Conservation (phyloP, 768 basidiomycete species). For the Dictyophora rubrovolvata region DNA sequence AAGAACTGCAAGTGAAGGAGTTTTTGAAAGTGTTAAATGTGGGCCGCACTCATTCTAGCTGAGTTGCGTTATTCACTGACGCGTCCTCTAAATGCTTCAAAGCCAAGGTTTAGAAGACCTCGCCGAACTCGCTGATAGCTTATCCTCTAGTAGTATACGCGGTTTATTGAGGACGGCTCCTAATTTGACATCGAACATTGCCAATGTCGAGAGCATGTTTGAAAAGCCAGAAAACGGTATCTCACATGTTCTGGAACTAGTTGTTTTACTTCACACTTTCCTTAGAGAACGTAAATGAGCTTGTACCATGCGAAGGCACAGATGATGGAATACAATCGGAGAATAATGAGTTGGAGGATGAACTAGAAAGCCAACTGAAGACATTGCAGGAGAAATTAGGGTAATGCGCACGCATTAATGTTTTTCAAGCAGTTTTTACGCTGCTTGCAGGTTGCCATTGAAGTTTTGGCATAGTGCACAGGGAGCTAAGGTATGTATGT, state of each 20-base stretch:
- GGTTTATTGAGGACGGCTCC: slow-evolving; percentile 74
- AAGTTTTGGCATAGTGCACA: slow-evolving; percentile 67
- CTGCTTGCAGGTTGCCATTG: slow-evolving; percentile 23
- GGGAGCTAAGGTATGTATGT: slow-evolving; percentile 60
- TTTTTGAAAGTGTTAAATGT: slow-evolving; percentile 79
- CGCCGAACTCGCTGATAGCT: slow-evolving; percentile 56
- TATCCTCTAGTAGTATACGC: slow-evolving; percentile 67
- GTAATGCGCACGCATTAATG: slow-evolving; percentile 30
- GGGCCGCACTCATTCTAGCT: slow-evolving; percentile 13
- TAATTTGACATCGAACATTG: slow-evolving; percentile 61
- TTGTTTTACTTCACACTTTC: neutral
- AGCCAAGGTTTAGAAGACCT: slow-evolving; percentile 56
- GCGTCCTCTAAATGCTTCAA: slow-evolving; percentile 50
- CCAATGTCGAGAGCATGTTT: slow-evolving; percentile 67
- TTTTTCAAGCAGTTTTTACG: slow-evolving; percentile 1
- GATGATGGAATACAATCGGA: slow-evolving; percentile 65
- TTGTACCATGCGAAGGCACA: slow-evolving; percentile 76
- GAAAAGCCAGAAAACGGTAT: slow-evolving; percentile 53
- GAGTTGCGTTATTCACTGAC: neutral
- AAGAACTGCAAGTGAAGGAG: slow-evolving; percentile 79
- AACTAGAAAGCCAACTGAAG: slow-evolving; percentile 57
- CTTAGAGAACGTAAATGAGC: slow-evolving; percentile 46
- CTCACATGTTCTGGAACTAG: neutral
- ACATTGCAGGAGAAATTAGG: slow-evolving; percentile 57
- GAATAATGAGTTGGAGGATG: slow-evolving; percentile 59